phyloP scores from a whole-genome alignment of 2,329 filamentous ascomycete species.

The Neofusicoccum laricinum region DNA sequence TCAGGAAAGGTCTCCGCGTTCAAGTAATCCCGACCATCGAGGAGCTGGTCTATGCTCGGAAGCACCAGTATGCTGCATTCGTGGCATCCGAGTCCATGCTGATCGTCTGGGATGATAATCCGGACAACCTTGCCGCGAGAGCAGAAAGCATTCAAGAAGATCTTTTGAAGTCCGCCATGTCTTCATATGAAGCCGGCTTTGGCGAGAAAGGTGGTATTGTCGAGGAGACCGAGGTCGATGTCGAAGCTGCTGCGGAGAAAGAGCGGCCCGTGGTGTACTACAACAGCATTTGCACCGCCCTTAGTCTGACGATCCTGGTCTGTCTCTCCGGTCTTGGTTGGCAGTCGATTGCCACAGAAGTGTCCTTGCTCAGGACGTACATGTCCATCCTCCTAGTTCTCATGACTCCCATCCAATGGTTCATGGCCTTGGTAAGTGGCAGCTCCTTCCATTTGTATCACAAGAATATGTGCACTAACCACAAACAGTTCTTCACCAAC shows the following conservation, averaged over 20 bases:
- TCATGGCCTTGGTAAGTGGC: slow-evolving; percentile 63
- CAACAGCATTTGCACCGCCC: slow-evolving; percentile 65
- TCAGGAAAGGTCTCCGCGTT: slow-evolving; percentile 73
- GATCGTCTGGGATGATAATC: slow-evolving; percentile 80
- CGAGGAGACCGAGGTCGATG: slow-evolving; percentile 60
- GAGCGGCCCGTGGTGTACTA: slow-evolving; percentile 65
- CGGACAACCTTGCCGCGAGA: slow-evolving; percentile 65
- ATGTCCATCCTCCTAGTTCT: slow-evolving; percentile 62
- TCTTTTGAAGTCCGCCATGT: slow-evolving; percentile 76
- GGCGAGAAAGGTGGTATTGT: slow-evolving; percentile 49
- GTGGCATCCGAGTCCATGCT: slow-evolving; percentile 68
- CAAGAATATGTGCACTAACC: neutral
- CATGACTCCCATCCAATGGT: slow-evolving; percentile 69
- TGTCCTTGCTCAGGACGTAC: slow-evolving; percentile 62
- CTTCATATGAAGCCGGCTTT: slow-evolving; percentile 53
- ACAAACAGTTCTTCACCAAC: slow-evolving; percentile 68
- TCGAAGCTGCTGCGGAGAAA: slow-evolving; percentile 67
- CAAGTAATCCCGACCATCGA: slow-evolving; percentile 72
- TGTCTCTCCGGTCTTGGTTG: slow-evolving; percentile 67
- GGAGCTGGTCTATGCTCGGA: slow-evolving; percentile 67
- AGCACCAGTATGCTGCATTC: slow-evolving; percentile 79
- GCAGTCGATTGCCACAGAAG: slow-evolving; percentile 66
- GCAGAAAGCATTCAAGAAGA: slow-evolving; percentile 72
- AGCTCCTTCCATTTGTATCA: neutral
- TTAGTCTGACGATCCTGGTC: slow-evolving; percentile 65